Percentiles rank a stretch among this genome's conserved stretches.
Evolutionary conservation across 1,284 basidiomycete genomes (phyloP).

Genomic region (Stygiomarasmius scandens): DNA sequence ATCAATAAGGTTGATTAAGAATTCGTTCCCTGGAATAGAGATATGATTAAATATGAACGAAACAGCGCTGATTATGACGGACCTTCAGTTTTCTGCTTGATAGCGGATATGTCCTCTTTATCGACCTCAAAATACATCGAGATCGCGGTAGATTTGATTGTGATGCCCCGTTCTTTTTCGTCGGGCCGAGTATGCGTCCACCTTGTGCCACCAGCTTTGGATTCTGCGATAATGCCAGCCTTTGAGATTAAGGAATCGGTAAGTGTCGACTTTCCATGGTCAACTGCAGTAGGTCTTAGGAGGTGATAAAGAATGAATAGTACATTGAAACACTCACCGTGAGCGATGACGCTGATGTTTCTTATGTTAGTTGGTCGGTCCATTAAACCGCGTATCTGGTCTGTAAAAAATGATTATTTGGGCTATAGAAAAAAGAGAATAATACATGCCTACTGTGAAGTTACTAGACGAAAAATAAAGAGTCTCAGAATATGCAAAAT

Average conservation of each 20-base stretch:
- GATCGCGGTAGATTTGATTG: slow-evolving; percentile 99
- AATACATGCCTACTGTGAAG: slow-evolving; percentile 79
- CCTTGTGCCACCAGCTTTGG: slow-evolving; percentile 95
- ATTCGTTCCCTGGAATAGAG: slow-evolving; percentile 76
- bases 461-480: slow-evolving; percentile 56
- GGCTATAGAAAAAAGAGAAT: slow-evolving; percentile 17
- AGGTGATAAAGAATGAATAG: slow-evolving; percentile 9
- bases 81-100: slow-evolving; percentile 96
- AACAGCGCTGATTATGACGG: slow-evolving; percentile 18
- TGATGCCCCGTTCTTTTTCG: slow-evolving; percentile 99
- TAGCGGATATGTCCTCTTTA: slow-evolving; percentile 85
- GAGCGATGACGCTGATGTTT: slow-evolving; percentile 98
- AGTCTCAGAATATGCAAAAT: slow-evolving; percentile 37
- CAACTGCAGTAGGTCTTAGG: slow-evolving; percentile 67
- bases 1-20: slow-evolving; percentile 99
- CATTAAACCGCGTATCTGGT: slow-evolving; percentile 90
- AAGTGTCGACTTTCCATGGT: slow-evolving; percentile 99
- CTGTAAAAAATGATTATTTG: slow-evolving; percentile 37
- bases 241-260: slow-evolving; percentile 99
- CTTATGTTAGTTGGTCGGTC: slow-evolving; percentile 90
- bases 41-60: neutral
- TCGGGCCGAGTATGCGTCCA: slow-evolving; percentile 98
- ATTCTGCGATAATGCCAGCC: slow-evolving; percentile 96
- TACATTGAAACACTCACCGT: slow-evolving; percentile 56
- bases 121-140: slow-evolving; percentile 98